These are phyloP conservation scores for Coniochaeta hoffmannii DNA, from an alignment of 2,329 filamentous ascomycete species.

Conservation along the genomic window DNA sequence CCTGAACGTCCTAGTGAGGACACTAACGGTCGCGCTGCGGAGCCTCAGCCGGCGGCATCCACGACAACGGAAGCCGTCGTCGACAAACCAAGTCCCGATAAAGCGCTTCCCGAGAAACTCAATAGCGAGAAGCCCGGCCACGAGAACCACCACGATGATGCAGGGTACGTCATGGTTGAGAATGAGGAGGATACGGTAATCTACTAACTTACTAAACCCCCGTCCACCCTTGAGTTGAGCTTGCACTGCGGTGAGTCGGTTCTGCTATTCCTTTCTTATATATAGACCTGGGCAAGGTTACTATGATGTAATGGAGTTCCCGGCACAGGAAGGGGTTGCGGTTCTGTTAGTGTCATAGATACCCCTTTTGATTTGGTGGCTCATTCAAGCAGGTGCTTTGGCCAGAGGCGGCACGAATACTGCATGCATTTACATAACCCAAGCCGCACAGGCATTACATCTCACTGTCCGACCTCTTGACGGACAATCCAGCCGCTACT, in stretches of 20 bases:
- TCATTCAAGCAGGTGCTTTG: neutral
- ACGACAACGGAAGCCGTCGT: neutral
- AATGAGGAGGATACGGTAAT: slow-evolving; percentile 88
- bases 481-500: no score
- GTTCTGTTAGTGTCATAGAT: neutral
- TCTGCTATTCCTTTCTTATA: neutral
- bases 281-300: neutral
- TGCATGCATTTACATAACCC: no score
- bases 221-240: neutral
- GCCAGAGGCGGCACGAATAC: neutral
- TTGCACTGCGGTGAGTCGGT: neutral
- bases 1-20: slow-evolving; percentile 27
- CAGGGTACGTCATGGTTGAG: slow-evolving; percentile 73
- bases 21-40: slow-evolving; percentile 25
- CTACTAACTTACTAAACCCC: slow-evolving; percentile 47
- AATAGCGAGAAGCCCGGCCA: slow-evolving; percentile 16
- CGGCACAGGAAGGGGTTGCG: neutral
- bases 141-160: slow-evolving; percentile 52
- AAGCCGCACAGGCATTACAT: no score
- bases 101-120: slow-evolving; percentile 12
- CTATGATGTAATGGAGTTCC: neutral
- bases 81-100: slow-evolving; percentile 3
- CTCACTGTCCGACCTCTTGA: no score
- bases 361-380: neutral
- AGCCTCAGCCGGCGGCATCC: slow-evolving; percentile 22